Evolutionary conservation across 768 basidiomycete genomes (phyloP), one percentile per base, ranked within the genome.

Genomic region (Chalciporus chontae): DNA sequence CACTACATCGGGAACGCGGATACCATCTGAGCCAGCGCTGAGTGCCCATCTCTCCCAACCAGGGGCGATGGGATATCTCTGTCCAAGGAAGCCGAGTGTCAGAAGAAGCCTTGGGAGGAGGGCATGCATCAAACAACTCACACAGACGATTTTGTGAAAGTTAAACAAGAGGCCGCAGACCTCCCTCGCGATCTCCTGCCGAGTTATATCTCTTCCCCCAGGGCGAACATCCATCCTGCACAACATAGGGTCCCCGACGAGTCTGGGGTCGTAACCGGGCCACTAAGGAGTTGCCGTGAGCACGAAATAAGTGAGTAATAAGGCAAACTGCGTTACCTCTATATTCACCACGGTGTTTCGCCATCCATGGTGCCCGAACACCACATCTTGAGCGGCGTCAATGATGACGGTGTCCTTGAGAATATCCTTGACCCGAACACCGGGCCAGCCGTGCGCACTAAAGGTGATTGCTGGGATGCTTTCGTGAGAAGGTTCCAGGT

Each of bases 1-100:
- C 10, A 54, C 52, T 8, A 67, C 29, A 11, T 63, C 61, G 9
- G 44, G 23, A 2, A 32, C 21, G 8, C 45, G 50, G n/a, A 65
- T 55, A 36, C 51, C 55, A 48, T 61, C 54, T 8, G 45, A 14
- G 11, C 52, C 48, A 7, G 45, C 11, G 4, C 53, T 53, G 9
- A 65, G 37, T 0, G 56, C 56, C 65, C 65, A 67, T 41, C 42
- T 55, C 43, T 55, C 51, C 8, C 24, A 58, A 2, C 47, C 66
- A 9, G 24, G 46, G 24, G 50, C n/a, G 37, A 56, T 29, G 9
- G 26, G 13, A 6, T 48, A 17, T 45, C 34, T 54, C 61, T 63
- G 14, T 37, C 8, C 3, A 2, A 14, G 15, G 21, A 8, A 41
- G 4, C 18, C 5, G 17, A n/a, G 3, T 37, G 24, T 55, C 7